These are phyloP conservation scores for Colletotrichum echinochloae DNA, from an alignment of 2,329 filamentous ascomycete species.

Conservation along the genomic window DNA sequence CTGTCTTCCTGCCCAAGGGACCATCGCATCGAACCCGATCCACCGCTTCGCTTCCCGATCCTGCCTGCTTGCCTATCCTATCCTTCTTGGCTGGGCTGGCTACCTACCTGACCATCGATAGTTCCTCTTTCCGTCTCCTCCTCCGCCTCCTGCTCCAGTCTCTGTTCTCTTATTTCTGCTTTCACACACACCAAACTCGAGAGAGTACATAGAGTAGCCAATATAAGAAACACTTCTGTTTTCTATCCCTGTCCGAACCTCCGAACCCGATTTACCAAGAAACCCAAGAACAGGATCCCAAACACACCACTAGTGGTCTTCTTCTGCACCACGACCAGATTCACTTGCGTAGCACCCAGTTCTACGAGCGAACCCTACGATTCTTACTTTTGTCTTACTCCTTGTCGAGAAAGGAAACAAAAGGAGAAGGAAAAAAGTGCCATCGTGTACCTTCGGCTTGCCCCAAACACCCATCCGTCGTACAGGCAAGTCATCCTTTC, in stretches of 20 bases:
- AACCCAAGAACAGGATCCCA: constrained; percentile 12
- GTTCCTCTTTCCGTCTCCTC: constrained; percentile 16
- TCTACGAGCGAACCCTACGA: constrained; percentile 14
- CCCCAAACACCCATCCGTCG: background rate
- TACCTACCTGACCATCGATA: constrained; percentile 5
- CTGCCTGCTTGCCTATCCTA: background rate
- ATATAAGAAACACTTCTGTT: constrained; percentile 39
- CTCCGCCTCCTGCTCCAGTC: constrained; percentile 19
- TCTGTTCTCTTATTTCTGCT: constrained; percentile 22
- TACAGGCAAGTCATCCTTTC: constrained; percentile 16
- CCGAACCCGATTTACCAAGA: constrained; percentile 23
- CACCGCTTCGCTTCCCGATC: constrained; percentile 16
- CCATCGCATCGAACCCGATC: constrained; percentile 27
- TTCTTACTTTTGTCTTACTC: background rate
- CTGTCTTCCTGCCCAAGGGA: constrained; percentile 38
- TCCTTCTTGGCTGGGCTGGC: background rate
- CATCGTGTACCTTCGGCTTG: too few relatives aligned
- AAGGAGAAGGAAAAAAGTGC: too few relatives aligned
- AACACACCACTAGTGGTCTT: constrained; percentile 10
- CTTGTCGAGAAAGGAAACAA: too few relatives aligned
- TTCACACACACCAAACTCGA: constrained; percentile 8
- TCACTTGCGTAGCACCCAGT: constrained; percentile 30
- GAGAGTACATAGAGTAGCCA: constrained; percentile 37
- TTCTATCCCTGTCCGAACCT: constrained; percentile 27
- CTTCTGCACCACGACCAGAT: constrained; percentile 5